phyloP scores from a whole-genome alignment of 805 yeast species.

The Cyberlindnera euphorbiiphila region DNA sequence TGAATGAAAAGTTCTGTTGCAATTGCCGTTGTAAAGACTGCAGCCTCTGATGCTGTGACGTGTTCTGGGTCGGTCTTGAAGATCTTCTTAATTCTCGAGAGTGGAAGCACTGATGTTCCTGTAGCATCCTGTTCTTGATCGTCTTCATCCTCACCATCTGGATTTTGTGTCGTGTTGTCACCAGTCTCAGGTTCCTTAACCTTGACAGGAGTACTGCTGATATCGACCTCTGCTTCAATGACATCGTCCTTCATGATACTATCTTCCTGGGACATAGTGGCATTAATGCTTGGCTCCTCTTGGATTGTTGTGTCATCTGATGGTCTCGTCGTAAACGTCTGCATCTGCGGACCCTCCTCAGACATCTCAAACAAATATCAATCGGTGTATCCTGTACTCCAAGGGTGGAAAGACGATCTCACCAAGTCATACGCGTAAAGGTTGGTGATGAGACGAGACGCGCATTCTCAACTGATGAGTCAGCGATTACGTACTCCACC shows the following conservation, averaged over 20 bases:
- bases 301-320: conserved; percentile 14
- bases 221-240: conserved; percentile 7
- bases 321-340: conserved; percentile 17
- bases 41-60: conserved; percentile 59
- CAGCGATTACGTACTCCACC: conserved; percentile 2
- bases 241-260: conserved; percentile 11
- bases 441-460: not conserved
- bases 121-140: conserved; percentile 29
- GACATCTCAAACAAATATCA: too few species aligned
- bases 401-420: too few species aligned
- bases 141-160: conserved; percentile 13
- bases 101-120: conserved; percentile 46
- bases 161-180: conserved; percentile 2
- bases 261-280: conserved; percentile 10
- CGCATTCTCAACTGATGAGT: not conserved
- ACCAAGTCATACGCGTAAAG: conserved; percentile 1
- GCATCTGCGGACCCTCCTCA: conserved; percentile 21
- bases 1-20: conserved; percentile 75
- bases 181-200: conserved; percentile 1
- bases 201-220: conserved; percentile 11
- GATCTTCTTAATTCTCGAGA: conserved; percentile 65
- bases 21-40: conserved; percentile 72
- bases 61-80: conserved; percentile 76
- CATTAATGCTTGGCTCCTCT: conserved; percentile 17
- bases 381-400: too few species aligned